A percentile compares a stretch with the other conserved stretches of the same genome.
These are phyloP conservation scores for Didymella arachidicola DNA, from an alignment of 2,329 filamentous ascomycete genomes.

Conservation along the genomic window DNA sequence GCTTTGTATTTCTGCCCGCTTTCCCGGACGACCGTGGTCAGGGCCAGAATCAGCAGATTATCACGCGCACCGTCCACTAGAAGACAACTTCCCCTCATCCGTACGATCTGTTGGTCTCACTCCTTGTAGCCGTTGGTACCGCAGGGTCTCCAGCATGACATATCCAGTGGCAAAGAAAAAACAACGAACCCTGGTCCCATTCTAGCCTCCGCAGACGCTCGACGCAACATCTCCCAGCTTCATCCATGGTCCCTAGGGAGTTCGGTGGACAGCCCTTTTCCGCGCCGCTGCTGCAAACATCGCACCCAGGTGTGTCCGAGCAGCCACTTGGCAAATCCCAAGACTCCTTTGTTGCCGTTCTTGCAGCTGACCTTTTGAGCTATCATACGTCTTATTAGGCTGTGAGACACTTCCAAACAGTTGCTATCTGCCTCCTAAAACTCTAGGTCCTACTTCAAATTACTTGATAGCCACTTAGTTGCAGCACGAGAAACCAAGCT, in stretches of 20 bases:
- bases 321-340: constrained; percentile 7
- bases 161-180: constrained; percentile 3
- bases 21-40: no score
- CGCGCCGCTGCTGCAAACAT: constrained; percentile 10
- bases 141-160: constrained; percentile 1
- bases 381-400: no score
- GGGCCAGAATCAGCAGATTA: neutral
- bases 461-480: no score
- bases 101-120: constrained; percentile 16
- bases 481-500: no score
- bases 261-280: neutral
- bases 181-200: constrained; percentile 14
- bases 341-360: no score
- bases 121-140: constrained; percentile 9
- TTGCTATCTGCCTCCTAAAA: no score
- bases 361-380: no score
- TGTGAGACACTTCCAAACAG: no score
- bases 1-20: no score
- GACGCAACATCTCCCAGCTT: constrained; percentile 14
- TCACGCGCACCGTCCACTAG: neutral
- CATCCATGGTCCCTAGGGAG: constrained; percentile 6
- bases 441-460: no score
- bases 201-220: constrained; percentile 9
- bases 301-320: neutral
- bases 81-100: neutral